Conservation (phyloP, 441 rosid genomes). For the Geranium incanum region DNA sequence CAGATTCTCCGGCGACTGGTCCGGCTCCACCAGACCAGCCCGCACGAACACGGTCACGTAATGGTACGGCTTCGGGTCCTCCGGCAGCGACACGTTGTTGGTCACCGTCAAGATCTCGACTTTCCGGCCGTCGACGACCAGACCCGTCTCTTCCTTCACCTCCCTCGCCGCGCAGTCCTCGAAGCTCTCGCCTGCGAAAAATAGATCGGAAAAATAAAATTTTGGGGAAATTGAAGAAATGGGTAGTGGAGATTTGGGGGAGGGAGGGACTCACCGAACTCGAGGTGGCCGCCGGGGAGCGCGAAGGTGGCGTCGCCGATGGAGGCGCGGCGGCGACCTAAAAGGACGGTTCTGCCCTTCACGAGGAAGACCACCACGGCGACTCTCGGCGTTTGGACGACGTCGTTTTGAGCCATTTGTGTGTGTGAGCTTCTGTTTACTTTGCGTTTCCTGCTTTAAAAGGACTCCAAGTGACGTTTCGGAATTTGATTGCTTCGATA, state of each 20-base stretch:
- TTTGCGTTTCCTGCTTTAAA: neutral
- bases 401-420: slow-evolving; percentile 19
- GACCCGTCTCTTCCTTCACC: slow-evolving; percentile 69
- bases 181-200: slow-evolving; percentile 60
- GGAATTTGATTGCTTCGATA: too few relatives aligned
- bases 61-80: slow-evolving; percentile 54
- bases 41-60: slow-evolving; percentile 60
- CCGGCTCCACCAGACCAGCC: slow-evolving; percentile 39
- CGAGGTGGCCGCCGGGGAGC: slow-evolving; percentile 89
- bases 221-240: neutral
- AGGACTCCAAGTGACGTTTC: too few relatives aligned
- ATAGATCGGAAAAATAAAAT: neutral
- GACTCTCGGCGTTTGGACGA: slow-evolving; percentile 39
- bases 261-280: slow-evolving; percentile 48
- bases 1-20: slow-evolving; percentile 42
- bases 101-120: slow-evolving; percentile 54
- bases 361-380: slow-evolving; percentile 61
- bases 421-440: too few relatives aligned
- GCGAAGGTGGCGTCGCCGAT: slow-evolving; percentile 63
- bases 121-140: slow-evolving; percentile 33
- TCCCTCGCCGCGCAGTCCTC: slow-evolving; percentile 75
- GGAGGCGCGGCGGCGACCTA: slow-evolving; percentile 64
- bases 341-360: slow-evolving; percentile 50
- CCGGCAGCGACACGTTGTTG: slow-evolving; percentile 38
- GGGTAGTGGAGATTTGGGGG: neutral